phyloP scores from a whole-genome alignment of 1,139 yeast genomes.

The Blastobotrys ciferrii region DNA sequence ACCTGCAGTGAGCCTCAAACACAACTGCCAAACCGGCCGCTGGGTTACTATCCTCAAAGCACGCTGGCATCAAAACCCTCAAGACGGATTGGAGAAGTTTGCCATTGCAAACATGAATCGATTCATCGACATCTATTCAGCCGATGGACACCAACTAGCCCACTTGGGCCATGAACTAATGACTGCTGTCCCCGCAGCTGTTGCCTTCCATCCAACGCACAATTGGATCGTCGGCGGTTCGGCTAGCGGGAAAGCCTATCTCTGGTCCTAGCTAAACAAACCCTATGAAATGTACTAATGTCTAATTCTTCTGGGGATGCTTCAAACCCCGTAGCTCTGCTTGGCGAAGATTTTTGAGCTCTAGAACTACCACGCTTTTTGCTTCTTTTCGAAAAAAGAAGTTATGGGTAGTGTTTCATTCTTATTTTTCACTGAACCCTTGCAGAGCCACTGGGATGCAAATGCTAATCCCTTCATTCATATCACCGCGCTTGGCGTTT shows the following conservation, averaged over 20 bases:
- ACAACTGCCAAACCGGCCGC: constrained; percentile 92
- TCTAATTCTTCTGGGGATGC: no score
- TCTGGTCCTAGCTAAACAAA: constrained; percentile 40
- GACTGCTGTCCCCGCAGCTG: constrained; percentile 92
- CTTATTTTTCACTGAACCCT: no score
- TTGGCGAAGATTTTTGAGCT: not conserved
- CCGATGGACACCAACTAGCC: constrained; percentile 73
- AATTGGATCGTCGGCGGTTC: constrained; percentile 94
- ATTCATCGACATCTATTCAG: constrained; percentile 75
- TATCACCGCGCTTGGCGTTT: no score
- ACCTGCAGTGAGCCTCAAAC: constrained; percentile 65
- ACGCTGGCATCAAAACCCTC: constrained; percentile 71
- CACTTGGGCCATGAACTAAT: constrained; percentile 60
- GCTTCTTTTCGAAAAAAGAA: no score
- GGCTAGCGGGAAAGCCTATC: constrained; percentile 86
- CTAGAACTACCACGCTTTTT: constrained; percentile 1
- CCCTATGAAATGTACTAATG: no score
- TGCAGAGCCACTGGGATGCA: no score
- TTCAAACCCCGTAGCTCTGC: no score
- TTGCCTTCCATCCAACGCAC: constrained; percentile 73
- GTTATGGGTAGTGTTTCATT: no score
- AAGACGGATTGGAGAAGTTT: constrained; percentile 74
- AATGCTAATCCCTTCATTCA: no score
- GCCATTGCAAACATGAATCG: constrained; percentile 92
- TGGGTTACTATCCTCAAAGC: constrained; percentile 94